Percentiles rank a stretch among this genome's conserved stretches.
Conservation (phyloP, 805 yeast species). For the Ogataea pini region DNA sequence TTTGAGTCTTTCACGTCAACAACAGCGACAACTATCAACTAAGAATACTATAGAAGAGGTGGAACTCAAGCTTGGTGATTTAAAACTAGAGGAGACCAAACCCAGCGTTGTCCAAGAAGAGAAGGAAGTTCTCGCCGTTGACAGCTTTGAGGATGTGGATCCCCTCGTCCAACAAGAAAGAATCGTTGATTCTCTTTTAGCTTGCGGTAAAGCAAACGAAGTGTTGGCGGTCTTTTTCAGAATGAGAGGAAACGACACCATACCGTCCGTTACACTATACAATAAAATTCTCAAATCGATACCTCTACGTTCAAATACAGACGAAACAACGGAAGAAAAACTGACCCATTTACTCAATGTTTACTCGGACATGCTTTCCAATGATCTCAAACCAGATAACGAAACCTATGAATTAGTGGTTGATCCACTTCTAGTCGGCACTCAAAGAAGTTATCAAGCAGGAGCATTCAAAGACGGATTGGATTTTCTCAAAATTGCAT, state of each 20-base stretch:
- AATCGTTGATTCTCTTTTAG: conserved; percentile 28
- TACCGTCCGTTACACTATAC: conserved; percentile 55
- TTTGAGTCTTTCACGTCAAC: not conserved
- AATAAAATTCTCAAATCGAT: conserved; percentile 58
- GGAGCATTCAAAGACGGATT: conserved; percentile 41
- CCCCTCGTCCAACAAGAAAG: conserved; percentile 21
- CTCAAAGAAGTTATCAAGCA: conserved; percentile 41
- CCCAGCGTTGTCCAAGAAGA: no score
- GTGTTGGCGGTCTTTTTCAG: conserved; percentile 35
- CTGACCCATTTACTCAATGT: conserved; percentile 64
- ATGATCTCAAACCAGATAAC: conserved; percentile 54
- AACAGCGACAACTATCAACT: not conserved
- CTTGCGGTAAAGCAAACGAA: conserved; percentile 33
- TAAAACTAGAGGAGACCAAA: conserved; percentile 1
- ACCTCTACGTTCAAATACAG: conserved; percentile 48
- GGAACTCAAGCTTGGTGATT: conserved; percentile 16
- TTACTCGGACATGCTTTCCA: conserved; percentile 63
- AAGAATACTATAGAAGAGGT: conserved; percentile 17
- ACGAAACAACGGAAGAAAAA: conserved; percentile 56
- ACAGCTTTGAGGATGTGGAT: not conserved
- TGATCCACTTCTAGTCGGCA: conserved; percentile 50
- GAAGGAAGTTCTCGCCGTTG: no score
- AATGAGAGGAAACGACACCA: conserved; percentile 35
- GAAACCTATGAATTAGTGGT: conserved; percentile 57
- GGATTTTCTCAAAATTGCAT: conserved; percentile 52